Base-by-base conservation (phyloP, 1,284 basidiomycete genomes). In the Bothia castanella region DNA sequence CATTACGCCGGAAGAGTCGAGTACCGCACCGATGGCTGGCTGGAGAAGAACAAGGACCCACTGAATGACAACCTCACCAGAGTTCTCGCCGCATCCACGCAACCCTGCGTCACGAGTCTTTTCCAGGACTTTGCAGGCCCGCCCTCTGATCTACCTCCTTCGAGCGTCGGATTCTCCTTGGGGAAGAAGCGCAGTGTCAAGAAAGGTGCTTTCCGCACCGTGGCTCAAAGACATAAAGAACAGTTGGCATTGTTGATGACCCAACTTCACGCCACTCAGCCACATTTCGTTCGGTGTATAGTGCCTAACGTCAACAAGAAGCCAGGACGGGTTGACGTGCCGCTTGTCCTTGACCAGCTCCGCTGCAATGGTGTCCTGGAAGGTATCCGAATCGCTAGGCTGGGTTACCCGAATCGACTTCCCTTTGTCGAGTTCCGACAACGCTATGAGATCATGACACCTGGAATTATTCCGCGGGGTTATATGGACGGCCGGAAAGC, bases 11-110 rank as follows among this genome's bases (percentile, higher is more conserved):
- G 94, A 42, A 88, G 87, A 54, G 97, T 99, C 62, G 95, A 98
- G 64, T 99, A 99, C 63, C 81, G 88, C 40, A 98, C 96, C 1
- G 87, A 94, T 35, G 91, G 93, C 10, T 99, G 97, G 97, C 76
- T 99, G 55, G 94, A 97, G 74, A 99, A 99, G 84, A 99, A 99
- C 79, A 97, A 97, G 72, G 97, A 99, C 64, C 97, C 97, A 0
- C 75, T 99, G 56, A 98, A 99, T 69, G 95, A 98, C 67, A 96
- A 98, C 64, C 79, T 99, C 36, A 92, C 92, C 0, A 85, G 92
- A 16, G 86, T 99, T 35, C 78, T 99, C 21, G 85, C 92, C 1
- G 78, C 81, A 14, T 97, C 96, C 2, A 79, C 83, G 2, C 88
- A 97, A 59, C 80, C 82, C 31, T 93, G 92, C 61, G 81, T 99